Evolutionary conservation across 169 alveolate genomes (phyloP).

Genomic region (Plasmodium gaboni): DNA sequence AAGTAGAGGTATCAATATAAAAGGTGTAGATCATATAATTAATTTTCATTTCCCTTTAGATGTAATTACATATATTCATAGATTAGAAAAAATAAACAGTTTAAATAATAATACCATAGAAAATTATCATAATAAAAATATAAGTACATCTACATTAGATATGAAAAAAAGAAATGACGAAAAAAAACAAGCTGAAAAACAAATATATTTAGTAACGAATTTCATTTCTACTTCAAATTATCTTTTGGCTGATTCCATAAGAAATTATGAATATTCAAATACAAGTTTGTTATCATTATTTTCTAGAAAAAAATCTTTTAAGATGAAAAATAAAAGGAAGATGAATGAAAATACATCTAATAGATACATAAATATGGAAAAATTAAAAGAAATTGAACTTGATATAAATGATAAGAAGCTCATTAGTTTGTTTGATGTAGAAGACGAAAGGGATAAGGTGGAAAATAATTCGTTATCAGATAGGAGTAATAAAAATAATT

Average conservation of each 20-base stretch:
- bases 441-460: background rate
- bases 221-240: slow-evolving; percentile 33
- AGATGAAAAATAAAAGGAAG: slow-evolving; percentile 65
- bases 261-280: slow-evolving; percentile 14
- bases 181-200: background rate
- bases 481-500: background rate
- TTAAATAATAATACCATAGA: background rate
- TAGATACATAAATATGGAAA: slow-evolving; percentile 38
- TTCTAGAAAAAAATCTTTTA: slow-evolving; percentile 73
- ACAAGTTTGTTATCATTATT: slow-evolving; percentile 55
- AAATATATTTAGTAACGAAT: slow-evolving; percentile 36
- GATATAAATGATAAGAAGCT: slow-evolving; percentile 18
- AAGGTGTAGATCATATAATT: slow-evolving; percentile 79
- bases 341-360: background rate
- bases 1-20: slow-evolving; percentile 81
- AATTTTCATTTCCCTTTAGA: slow-evolving; percentile 83
- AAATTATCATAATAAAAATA: background rate
- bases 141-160: background rate
- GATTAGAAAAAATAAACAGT: slow-evolving; percentile 68
- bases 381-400: slow-evolving; percentile 6
- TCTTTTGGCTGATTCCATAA: slow-evolving; percentile 38
- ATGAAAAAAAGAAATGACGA: background rate
- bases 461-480: background rate
- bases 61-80: slow-evolving; percentile 81
- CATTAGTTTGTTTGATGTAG: slow-evolving; percentile 5